Evolutionary conservation across 129 eudicot species (phyloP), one percentile per base, ranked within the genome.

Genomic region (Flaveria linearis): DNA sequence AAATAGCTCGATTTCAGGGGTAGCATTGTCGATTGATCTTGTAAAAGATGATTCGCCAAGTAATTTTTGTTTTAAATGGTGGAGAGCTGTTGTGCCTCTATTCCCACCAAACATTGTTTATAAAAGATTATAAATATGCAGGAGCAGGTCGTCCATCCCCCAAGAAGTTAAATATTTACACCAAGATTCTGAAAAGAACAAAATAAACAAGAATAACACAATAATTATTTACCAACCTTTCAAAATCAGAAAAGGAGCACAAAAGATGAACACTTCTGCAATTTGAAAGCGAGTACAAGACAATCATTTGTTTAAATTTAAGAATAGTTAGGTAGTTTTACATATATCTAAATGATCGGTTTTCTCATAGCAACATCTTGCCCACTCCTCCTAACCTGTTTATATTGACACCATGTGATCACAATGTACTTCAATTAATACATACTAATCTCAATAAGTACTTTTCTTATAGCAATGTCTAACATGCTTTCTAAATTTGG

Each of bases 61-160:
- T 80, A 85, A 16, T 84, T 83, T 91, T 85, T 91, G 84, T 77
- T 85, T 88, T 51, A 91, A 86, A 75, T 83, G 75, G 66, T 78
- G 86, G 75, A 84, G 85, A 61, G 90, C 76, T 69, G 85, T 84
- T 74, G 80, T 20, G 76, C 88, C 87, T 72, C 73, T 85, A 78
- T 77, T 87, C 84, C 91, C 82, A 83, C 96, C 82, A 76, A 87
- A 94, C 99, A 94, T 94, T 86, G 84, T 90, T 89, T 72, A 82
- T 67, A 70, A 47, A 76, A 79, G 72, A 36, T 76, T 78, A 77
- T 75, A 75, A 84, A 74, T 68, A 84, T 77, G 84, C 53, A 83
- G 82, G 72, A 61, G 74, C 77, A 80, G 55, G 76, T 69, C 71
- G 83, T 83, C 97, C 96, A 93, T 91, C 78, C 83, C 97, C 89